Conservation (phyloP, 148 eudicot species). For the Tetragonia tetragonoides region DNA sequence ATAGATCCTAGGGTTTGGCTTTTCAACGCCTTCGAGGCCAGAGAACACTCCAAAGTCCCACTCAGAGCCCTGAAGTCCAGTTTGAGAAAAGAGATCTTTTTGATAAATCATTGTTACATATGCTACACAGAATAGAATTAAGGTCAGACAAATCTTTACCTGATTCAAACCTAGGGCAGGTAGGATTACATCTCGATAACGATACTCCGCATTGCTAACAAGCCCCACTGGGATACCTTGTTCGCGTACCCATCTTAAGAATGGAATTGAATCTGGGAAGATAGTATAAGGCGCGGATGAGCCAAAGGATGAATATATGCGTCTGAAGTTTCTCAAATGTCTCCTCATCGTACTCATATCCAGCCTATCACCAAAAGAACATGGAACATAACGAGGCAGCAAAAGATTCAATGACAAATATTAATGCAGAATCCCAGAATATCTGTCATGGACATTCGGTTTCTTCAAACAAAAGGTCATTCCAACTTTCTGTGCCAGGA, state of each 20-base stretch:
- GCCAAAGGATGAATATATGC: slow-evolving; percentile 89
- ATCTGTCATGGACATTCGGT: neutral
- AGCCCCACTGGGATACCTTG: slow-evolving; percentile 73
- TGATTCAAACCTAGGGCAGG: slow-evolving; percentile 80
- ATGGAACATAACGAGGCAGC: slow-evolving; percentile 1
- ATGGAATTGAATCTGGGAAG: slow-evolving; percentile 84
- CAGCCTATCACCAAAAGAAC: slow-evolving; percentile 59
- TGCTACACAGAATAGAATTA: neutral
- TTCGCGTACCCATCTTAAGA: slow-evolving; percentile 75
- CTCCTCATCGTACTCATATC: slow-evolving; percentile 91
- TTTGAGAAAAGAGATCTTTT: neutral
- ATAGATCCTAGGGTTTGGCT: slow-evolving; percentile 78
- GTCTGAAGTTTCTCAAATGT: slow-evolving; percentile 88
- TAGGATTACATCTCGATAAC: slow-evolving; percentile 87
- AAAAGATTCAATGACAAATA: neutral
- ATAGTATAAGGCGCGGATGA: slow-evolving; percentile 84
- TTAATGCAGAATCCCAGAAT: neutral
- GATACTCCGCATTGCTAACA: slow-evolving; percentile 96
- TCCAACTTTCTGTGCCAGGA: neutral
- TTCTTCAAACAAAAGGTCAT: neutral
- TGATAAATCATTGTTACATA: neutral
- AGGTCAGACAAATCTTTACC: slow-evolving; percentile 35
- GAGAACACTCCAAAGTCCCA: slow-evolving; percentile 98
- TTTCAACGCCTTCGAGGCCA: slow-evolving; percentile 92
- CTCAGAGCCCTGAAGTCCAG: slow-evolving; percentile 63